Evolutionary conservation across 2,329 filamentous ascomycete genomes (phyloP).

Genomic region (Ceratocystis cacaofunesta): DNA sequence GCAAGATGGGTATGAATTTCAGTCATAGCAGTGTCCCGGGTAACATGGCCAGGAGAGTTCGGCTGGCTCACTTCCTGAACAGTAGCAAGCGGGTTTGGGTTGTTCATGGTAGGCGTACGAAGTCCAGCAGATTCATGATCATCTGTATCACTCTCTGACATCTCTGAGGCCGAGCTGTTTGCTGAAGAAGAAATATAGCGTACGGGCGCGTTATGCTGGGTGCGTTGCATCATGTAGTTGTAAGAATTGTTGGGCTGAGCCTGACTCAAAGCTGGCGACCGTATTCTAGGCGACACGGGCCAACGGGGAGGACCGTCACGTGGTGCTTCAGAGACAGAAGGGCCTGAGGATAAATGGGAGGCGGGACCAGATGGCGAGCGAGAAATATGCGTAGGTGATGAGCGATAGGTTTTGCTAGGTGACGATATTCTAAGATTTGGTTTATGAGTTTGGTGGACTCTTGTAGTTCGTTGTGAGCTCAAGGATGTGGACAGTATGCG

Average conservation of each 20-base stretch:
- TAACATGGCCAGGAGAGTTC: slow-evolving; percentile 43
- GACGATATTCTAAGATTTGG: slow-evolving; percentile 27
- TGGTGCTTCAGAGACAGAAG: slow-evolving; percentile 11
- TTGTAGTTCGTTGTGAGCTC: slow-evolving; percentile 35
- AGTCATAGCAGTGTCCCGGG: slow-evolving; percentile 33
- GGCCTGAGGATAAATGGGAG: slow-evolving; percentile 19
- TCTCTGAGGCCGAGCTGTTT: slow-evolving; percentile 19
- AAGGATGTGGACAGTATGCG: neutral
- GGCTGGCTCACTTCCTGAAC: slow-evolving; percentile 80
- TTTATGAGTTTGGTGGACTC: slow-evolving; percentile 41
- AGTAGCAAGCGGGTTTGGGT: slow-evolving; percentile 56
- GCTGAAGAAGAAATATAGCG: slow-evolving; percentile 12
- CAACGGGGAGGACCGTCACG: slow-evolving; percentile 39
- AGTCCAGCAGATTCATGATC: slow-evolving; percentile 36
- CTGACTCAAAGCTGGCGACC: slow-evolving; percentile 37
- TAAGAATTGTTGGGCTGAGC: slow-evolving; percentile 3
- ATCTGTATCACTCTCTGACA: slow-evolving; percentile 39
- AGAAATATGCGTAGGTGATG: neutral
- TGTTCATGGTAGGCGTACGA: slow-evolving; percentile 42
- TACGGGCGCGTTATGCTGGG: neutral
- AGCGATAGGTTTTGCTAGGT: neutral
- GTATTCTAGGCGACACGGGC: slow-evolving; percentile 63
- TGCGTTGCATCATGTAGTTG: slow-evolving; percentile 8
- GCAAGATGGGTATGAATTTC: slow-evolving; percentile 36
- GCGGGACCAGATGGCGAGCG: slow-evolving; percentile 40